phyloP scores from a whole-genome alignment of 495 filamentous ascomycete species.

The Haplographium delicatum region DNA sequence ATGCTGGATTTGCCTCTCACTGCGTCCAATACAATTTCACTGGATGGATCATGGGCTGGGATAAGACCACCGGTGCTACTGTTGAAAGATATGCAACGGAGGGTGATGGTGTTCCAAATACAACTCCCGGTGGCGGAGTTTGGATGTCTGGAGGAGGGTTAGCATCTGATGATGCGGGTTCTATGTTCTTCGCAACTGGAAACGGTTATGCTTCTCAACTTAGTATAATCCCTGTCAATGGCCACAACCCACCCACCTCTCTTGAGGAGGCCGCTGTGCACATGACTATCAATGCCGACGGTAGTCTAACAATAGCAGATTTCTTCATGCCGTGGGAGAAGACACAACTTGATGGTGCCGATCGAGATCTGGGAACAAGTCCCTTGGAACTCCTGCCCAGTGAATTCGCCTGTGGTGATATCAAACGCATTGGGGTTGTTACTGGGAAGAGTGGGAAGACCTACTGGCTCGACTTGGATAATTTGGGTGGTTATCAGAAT shows the following conservation, averaged over 20 bases:
- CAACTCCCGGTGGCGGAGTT: slow-evolving; percentile 34
- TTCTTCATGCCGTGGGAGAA: slow-evolving; percentile 42
- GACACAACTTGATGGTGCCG: slow-evolving; percentile 34
- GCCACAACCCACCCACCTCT: slow-evolving; percentile 28
- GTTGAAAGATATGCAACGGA: slow-evolving; percentile 37
- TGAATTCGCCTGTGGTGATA: slow-evolving; percentile 34
- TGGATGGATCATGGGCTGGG: slow-evolving; percentile 37
- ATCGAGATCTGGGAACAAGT: slow-evolving; percentile 37
- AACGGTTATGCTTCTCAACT: slow-evolving; percentile 38
- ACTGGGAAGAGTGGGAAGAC: slow-evolving; percentile 43
- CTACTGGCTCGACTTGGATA: slow-evolving; percentile 41
- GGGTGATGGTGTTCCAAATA: slow-evolving; percentile 26
- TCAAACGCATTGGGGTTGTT: slow-evolving; percentile 35
- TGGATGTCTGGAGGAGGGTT: slow-evolving; percentile 41
- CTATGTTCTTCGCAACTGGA: slow-evolving; percentile 38
- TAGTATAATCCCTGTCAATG: slow-evolving; percentile 33
- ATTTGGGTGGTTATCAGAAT: slow-evolving; percentile 46
- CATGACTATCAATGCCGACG: slow-evolving; percentile 31
- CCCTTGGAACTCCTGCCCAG: slow-evolving; percentile 32
- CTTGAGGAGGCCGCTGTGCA: slow-evolving; percentile 37
- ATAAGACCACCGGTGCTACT: slow-evolving; percentile 35
- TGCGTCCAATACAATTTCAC: slow-evolving; percentile 45
- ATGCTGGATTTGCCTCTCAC: slow-evolving; percentile 40
- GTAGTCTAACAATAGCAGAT: slow-evolving; percentile 32
- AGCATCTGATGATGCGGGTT: slow-evolving; percentile 35